Base-by-base conservation (phyloP, 108 stramenopile genomes). In the Fragilaria radians region DNA sequence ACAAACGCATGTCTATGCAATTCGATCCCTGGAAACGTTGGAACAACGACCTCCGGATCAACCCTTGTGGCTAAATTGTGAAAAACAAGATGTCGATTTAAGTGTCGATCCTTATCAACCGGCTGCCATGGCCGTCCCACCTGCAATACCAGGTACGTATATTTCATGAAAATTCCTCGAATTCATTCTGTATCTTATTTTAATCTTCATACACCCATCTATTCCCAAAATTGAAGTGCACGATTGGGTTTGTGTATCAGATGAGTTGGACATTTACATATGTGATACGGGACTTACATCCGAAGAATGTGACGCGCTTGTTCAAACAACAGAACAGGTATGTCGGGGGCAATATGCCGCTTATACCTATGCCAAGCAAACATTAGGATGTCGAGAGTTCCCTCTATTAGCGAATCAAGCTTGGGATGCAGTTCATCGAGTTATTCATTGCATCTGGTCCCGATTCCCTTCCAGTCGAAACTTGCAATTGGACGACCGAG, bases 351-450 rank as follows among this genome's bases (percentile, higher is more conserved):
- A 75, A 31, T 84, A 79, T 49, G 74, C 83, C 9, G 73, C 76
- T 1, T 88, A 88, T 49, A 88, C 86, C 0, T 88, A 88, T 52
- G 86, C 86, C 46, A 88, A 88, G 55, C 86, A 88, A 67, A 88
- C 86, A 2, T 36, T 88, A 64, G 86, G 86, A 24, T 88, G 86
- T 65, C 76, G 83, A 26, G 86, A 88, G 55, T 73, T 65, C 50
- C 82, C 83, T 30, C 30, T 17, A 5, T 51, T 88, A 61, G 83
- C 82, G 0, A n/a, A 49, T 26, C 57, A 62, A 18, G 64, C 70
- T 54, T 49, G 73, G 11, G 31, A 42, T 1, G 67, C 74, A 2
- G 74, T 81, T n/a, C 74, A 76, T 46, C 63, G 70, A 23, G 52
- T 73, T 4, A 53, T 63, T 22, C 54, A 68, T 28, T 70, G 71